Percentiles rank a stretch among this genome's conserved stretches.
Conservation (phyloP, 106 monocot genomes). For the Amphibolis antarctica region DNA sequence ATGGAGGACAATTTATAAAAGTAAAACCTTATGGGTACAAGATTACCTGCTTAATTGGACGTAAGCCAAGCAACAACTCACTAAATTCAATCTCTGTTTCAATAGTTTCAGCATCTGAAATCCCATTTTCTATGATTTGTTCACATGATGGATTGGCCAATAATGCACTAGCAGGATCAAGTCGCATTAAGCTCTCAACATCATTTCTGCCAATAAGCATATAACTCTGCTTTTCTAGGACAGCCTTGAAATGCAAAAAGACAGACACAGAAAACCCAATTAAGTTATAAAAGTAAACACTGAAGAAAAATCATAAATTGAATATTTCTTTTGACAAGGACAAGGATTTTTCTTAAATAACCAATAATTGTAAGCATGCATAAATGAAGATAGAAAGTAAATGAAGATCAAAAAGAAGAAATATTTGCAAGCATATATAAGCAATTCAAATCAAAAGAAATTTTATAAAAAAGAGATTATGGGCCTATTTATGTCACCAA, state of each 20-base stretch:
- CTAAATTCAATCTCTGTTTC: conserved; percentile 69
- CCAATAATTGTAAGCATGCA: too few species aligned
- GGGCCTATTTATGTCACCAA: too few species aligned
- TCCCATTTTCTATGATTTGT: conserved; percentile 21
- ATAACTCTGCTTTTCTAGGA: conserved; percentile 94
- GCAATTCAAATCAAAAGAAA: too few species aligned
- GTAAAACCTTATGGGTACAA: background rate
- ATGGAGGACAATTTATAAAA: background rate
- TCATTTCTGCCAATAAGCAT: conserved; percentile 89
- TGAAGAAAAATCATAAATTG: too few species aligned
- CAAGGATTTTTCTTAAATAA: too few species aligned
- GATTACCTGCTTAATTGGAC: conserved; percentile 89
- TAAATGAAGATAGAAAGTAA: too few species aligned
- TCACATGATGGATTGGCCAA: conserved; percentile 37
- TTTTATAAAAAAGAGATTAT: too few species aligned
- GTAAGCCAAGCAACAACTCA: conserved; percentile 54
- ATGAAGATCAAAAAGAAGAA: too few species aligned
- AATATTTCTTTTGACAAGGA: too few species aligned
- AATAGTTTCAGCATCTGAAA: conserved; percentile 47
- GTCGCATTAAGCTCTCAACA: conserved; percentile 76
- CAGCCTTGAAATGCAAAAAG: conserved; percentile 39
- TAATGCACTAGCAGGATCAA: conserved; percentile 71
- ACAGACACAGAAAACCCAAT: background rate
- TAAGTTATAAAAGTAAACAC: too few species aligned
- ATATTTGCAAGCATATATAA: too few species aligned